Evolutionary conservation across 192 early-diverging fungal species (phyloP).

Genomic region (Coemansia sp.): DNA sequence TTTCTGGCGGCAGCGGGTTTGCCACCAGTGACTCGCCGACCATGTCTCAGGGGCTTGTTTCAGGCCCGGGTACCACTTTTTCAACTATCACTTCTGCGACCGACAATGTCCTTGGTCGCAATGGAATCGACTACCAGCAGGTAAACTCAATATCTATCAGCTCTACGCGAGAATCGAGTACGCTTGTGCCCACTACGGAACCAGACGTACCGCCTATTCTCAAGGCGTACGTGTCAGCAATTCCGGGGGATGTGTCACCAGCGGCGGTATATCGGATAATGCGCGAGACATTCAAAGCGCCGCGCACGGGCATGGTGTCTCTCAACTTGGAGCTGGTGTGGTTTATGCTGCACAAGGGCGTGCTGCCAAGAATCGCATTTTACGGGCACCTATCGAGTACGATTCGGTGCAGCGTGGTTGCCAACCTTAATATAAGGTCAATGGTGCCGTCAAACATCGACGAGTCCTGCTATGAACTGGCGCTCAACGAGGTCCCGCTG

Average conservation of each 20-base stretch:
- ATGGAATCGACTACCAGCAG: neutral
- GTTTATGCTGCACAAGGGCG: slow-evolving; percentile 52
- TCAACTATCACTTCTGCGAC: neutral
- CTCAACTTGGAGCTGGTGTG: slow-evolving; percentile 45
- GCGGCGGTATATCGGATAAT: slow-evolving; percentile 32
- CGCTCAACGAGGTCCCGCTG: slow-evolving; percentile 26
- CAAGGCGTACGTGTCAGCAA: slow-evolving; percentile 22
- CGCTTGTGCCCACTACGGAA: neutral
- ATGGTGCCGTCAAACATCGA: slow-evolving; percentile 45
- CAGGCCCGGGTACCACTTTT: neutral
- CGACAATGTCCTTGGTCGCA: neutral
- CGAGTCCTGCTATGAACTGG: slow-evolving; percentile 49
- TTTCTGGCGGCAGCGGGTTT: slow-evolving; percentile 1
- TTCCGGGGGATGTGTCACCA: slow-evolving; percentile 30
- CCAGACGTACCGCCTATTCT: slow-evolving; percentile 27
- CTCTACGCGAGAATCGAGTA: neutral
- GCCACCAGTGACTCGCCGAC: neutral
- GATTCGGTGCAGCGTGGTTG: slow-evolving; percentile 40
- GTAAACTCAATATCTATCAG: neutral
- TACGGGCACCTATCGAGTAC: slow-evolving; percentile 46
- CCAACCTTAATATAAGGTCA: slow-evolving; percentile 28
- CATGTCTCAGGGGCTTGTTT: neutral
- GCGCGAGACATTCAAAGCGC: slow-evolving; percentile 47
- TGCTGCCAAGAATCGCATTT: slow-evolving; percentile 40
- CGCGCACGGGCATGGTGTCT: slow-evolving; percentile 49